Conservation (phyloP, 306 rosid species). For the Dalbergia cultrata region DNA sequence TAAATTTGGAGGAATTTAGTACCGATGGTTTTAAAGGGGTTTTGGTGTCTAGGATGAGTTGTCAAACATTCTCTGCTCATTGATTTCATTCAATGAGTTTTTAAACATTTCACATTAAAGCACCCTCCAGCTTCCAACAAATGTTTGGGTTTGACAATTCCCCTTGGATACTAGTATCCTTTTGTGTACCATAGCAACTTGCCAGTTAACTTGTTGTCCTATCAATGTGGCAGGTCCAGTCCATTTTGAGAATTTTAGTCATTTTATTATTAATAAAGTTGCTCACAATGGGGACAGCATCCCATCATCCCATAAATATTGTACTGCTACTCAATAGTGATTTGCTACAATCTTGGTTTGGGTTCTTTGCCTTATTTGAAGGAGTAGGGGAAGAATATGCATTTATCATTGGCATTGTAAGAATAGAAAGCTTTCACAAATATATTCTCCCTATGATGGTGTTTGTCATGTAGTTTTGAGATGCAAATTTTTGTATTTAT, state of each 20-base stretch:
- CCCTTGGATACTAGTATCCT: too few species aligned
- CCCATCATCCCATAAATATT: background rate
- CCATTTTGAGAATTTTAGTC: constrained; percentile 10
- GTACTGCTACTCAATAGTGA: constrained; percentile 14
- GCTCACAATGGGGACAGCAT: constrained; percentile 1
- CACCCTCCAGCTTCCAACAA: too few species aligned
- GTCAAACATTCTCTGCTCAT: too few species aligned
- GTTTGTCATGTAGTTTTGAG: constrained; percentile 33
- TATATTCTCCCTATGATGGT: constrained; percentile 29
- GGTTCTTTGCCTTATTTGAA: constrained; percentile 14
- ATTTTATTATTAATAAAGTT: constrained; percentile 7
- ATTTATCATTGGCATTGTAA: constrained; percentile 19
- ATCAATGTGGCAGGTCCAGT: constrained; percentile 10
- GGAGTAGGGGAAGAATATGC: constrained; percentile 15
- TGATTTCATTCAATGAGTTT: too few species aligned
- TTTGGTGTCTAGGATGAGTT: too few species aligned
- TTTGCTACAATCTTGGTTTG: constrained; percentile 33
- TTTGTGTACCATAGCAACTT: too few species aligned
- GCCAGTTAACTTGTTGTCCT: background rate
- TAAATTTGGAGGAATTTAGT: background rate
- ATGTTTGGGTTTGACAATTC: too few species aligned
- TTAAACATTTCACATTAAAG: too few species aligned
- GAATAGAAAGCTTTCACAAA: constrained; percentile 24
- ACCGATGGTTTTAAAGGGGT: too few species aligned
- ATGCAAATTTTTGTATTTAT: constrained; percentile 38